Evolutionary conservation across 2,329 filamentous ascomycete genomes (phyloP), one percentile per base, ranked within the genome.

Genomic region (Colletotrichum melonis): DNA sequence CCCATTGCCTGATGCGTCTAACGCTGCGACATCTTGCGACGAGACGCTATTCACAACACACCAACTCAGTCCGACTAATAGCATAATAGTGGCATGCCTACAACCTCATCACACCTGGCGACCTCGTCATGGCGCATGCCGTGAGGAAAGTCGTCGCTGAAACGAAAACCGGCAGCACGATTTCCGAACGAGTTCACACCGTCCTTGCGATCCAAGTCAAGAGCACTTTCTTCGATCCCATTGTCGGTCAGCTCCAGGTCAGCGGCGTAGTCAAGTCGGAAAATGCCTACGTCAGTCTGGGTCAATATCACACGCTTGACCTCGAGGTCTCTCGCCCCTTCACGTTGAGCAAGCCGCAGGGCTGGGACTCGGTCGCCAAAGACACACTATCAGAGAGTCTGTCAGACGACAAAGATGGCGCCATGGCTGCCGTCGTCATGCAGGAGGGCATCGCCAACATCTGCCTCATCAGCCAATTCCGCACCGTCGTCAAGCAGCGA

Each of bases 391-490:
- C 90, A 69, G 94, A 98, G 81, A 93, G 95, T 1, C 88, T 96
- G 16, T 92, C 94, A 77, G 91, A 94, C 77, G 92, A 94, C 76
- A 92, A 92, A 78, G 92, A 93, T 74, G 95, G 95, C 1, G 93
- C 96, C 74, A 89, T 97, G 22, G 94, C 95, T 68, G 96, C 97
- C 0, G 92, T 98, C 1, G 94, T 98, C 28, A 96, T 99, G 93
- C 94, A 97, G 78, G 96, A 98, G 78, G 93, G 94, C 19, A 82
- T 94, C 19, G 93, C 94, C 70, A 95, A 95, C 81, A 93, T 97
- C 75, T 96, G 94, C 81, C 87, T 95, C 26, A 93, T 97, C 68
- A 95, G 93, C 3, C 92, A 95, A 79, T 92, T 93, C 81, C 93
- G 94, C 77, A 96, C 94, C 4, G 88, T 96, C 32, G 83, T 95